Evolutionary conservation across 345 rosid species (phyloP).

Genomic region (Erucastrum elatum): DNA sequence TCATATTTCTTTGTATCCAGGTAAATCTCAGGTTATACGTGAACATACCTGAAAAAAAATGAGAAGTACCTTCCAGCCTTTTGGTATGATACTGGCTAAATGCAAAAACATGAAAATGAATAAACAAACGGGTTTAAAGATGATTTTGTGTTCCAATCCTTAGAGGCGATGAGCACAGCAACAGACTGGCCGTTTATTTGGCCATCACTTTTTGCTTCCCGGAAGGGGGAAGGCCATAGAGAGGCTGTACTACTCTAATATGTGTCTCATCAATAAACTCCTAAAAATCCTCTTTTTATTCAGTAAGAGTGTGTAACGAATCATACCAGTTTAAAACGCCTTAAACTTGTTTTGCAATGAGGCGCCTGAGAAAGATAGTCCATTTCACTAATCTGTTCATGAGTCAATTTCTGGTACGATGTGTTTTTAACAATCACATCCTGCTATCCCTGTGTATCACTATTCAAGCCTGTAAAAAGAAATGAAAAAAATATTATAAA

Average conservation of each 20-base stretch:
- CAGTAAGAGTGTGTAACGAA: constrained; percentile 4
- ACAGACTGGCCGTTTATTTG: constrained; percentile 53
- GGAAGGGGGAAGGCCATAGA: constrained; percentile 48
- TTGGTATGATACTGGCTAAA: constrained; percentile 54
- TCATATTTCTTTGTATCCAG: constrained; percentile 61
- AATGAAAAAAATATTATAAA: not conserved
- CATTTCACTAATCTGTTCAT: constrained; percentile 71
- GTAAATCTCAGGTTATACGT: constrained; percentile 60
- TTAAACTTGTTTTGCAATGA: not conserved
- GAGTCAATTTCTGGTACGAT: constrained; percentile 48
- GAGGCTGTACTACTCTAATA: constrained; percentile 62
- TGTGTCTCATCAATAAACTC: constrained; percentile 86
- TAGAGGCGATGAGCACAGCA: not conserved
- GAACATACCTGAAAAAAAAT: constrained; percentile 79
- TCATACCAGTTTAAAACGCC: not conserved
- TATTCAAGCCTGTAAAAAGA: not conserved
- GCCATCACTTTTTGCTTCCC: constrained; percentile 66
- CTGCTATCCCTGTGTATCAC: constrained; percentile 61
- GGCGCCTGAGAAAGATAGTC: constrained; percentile 58
- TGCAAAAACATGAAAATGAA: not conserved
- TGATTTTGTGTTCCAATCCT: not conserved
- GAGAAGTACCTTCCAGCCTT: not conserved
- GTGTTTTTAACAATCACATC: constrained; percentile 49
- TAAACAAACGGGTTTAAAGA: not conserved
- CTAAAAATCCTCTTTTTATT: not conserved